A percentile compares a stretch with the other conserved stretches of the same genome.
These are phyloP conservation scores for Furcasterigmium sp. DNA, from an alignment of 2,329 filamentous ascomycete species.

Conservation along the genomic window DNA sequence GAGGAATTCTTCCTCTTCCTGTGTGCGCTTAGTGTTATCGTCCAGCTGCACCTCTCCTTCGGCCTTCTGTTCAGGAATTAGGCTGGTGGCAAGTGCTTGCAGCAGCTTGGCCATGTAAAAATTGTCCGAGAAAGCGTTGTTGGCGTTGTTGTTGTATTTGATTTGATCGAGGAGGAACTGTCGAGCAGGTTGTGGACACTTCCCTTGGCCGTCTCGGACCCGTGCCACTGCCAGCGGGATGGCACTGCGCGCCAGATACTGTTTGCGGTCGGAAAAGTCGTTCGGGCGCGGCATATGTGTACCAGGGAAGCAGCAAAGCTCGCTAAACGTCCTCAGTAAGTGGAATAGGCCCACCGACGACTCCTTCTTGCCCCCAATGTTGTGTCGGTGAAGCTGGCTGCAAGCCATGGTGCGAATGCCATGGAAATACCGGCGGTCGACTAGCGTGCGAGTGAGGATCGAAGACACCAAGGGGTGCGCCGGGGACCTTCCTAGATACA, in stretches of 20 bases:
- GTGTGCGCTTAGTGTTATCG: constrained; percentile 35
- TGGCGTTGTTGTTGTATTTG: constrained; percentile 89
- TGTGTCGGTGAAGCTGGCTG: constrained; percentile 67
- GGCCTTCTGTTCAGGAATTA: constrained; percentile 40
- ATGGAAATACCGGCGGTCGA: constrained; percentile 90
- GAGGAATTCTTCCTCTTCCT: constrained; percentile 41
- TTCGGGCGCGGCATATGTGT: constrained; percentile 80
- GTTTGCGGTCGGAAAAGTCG: constrained; percentile 81
- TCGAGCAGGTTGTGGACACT: constrained; percentile 73
- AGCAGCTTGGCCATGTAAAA: constrained; percentile 83
- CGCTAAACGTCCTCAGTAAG: constrained; percentile 77
- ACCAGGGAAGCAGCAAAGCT: constrained; percentile 79
- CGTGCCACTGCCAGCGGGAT: constrained; percentile 77
- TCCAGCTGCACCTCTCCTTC: constrained; percentile 15
- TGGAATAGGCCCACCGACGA: constrained; percentile 79
- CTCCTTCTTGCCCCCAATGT: constrained; percentile 53
- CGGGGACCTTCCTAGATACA: constrained; percentile 63
- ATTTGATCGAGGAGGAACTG: constrained; percentile 84
- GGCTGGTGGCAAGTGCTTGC: constrained; percentile 51
- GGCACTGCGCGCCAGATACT: constrained; percentile 78
- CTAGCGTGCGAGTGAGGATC: constrained; percentile 80
- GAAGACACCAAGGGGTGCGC: constrained; percentile 81
- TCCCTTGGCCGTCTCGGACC: constrained; percentile 69
- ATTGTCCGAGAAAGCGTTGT: constrained; percentile 84
- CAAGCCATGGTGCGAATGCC: constrained; percentile 86